Evolutionary conservation across 164 flowering plant species (phyloP).

Genomic region (Magnolia kwangsiensis): DNA sequence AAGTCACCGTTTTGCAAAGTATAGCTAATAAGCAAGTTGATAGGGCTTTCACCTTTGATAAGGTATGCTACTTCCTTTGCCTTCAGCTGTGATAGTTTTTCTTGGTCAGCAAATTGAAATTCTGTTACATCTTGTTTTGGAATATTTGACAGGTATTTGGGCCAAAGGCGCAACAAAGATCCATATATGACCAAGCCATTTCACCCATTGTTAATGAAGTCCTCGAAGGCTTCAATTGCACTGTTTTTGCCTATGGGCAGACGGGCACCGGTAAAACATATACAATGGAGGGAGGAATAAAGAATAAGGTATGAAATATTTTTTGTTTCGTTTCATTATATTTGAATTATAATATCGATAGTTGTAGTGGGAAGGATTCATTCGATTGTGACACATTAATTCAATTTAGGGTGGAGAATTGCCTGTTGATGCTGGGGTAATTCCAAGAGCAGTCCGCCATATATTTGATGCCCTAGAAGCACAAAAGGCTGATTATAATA

Average conservation of each 20-base stretch:
- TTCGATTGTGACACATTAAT: conserved; percentile 3
- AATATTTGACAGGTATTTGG: conserved; percentile 64
- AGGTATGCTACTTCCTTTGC: conserved; percentile 36
- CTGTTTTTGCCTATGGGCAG: conserved; percentile 87
- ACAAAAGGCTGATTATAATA: conserved; percentile 32
- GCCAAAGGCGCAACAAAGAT: conserved; percentile 72
- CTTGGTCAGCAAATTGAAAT: not conserved
- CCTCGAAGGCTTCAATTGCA: conserved; percentile 81
- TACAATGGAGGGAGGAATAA: conserved; percentile 89
- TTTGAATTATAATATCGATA: not conserved
- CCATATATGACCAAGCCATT: conserved; percentile 78
- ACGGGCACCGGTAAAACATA: conserved; percentile 94
- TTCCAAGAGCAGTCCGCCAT: conserved; percentile 33
- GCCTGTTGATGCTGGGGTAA: conserved; percentile 31
- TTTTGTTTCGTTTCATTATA: not conserved
- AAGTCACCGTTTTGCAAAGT: conserved; percentile 57
- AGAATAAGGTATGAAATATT: conserved; percentile 44
- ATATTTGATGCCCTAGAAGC: conserved; percentile 31
- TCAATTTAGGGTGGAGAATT: conserved; percentile 28
- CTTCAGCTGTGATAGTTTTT: not conserved
- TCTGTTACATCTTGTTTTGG: not conserved
- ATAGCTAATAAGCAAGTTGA: conserved; percentile 76
- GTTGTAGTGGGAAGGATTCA: not conserved
- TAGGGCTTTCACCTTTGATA: conserved; percentile 70
- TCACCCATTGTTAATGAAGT: conserved; percentile 78